A percentile compares a stretch with the other conserved stretches of the same genome.
Evolutionary conservation across 176 grass and related monocot genomes (phyloP).

Genomic region (Avena insularis): DNA sequence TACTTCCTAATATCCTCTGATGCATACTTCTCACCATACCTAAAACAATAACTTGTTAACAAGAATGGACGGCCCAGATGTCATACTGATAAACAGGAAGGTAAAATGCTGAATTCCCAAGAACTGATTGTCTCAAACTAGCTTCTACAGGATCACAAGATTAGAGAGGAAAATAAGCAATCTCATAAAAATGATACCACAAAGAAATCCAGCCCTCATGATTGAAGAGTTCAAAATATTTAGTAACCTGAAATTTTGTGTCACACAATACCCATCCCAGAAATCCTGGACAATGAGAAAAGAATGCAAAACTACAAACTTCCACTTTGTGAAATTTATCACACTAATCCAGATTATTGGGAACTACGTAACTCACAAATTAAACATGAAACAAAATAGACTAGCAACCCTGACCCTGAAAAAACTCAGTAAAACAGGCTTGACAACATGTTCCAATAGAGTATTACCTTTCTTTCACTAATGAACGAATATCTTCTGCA

Average conservation of each 20-base stretch:
- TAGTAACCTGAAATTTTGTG: constrained; percentile 28
- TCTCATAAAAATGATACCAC: constrained; percentile 27
- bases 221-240: background rate
- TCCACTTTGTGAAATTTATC: constrained; percentile 28
- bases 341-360: constrained; percentile 18
- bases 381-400: constrained; percentile 33
- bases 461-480: constrained; percentile 85
- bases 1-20: constrained; percentile 73
- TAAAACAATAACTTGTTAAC: constrained; percentile 52
- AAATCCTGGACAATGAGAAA: constrained; percentile 25
- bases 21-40: constrained; percentile 75
- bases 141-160: background rate
- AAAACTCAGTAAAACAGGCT: constrained; percentile 10
- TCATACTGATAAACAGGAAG: constrained; percentile 26
- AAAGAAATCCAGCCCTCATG: constrained; percentile 17
- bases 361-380: background rate
- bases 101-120: constrained; percentile 22
- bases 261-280: constrained; percentile 6
- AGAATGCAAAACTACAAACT: background rate
- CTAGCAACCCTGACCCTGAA: constrained; percentile 18
- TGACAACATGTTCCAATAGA: constrained; percentile 29
- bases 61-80: constrained; percentile 19
- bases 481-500: constrained; percentile 77
- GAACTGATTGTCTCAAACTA: constrained; percentile 31
- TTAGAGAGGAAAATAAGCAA: constrained; percentile 12